These are phyloP conservation scores for Aspergillus amoenus DNA, from an alignment of 2,329 filamentous ascomycete species.

Conservation along the genomic window DNA sequence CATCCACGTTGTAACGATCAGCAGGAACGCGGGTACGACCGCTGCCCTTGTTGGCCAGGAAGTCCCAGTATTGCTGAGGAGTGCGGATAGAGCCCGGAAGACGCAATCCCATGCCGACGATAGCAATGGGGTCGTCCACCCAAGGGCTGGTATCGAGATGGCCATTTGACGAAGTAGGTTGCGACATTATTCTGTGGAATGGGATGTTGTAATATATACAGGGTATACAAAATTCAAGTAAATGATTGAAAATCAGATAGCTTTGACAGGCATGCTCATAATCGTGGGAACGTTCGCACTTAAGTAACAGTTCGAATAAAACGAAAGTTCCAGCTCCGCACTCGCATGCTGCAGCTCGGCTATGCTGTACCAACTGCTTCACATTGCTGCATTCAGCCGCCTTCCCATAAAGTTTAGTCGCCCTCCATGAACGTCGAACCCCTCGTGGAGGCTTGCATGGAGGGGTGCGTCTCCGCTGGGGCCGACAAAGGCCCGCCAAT, in stretches of 20 bases:
- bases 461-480: background rate
- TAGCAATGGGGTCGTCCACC: slow-evolving; percentile 10
- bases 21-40: slow-evolving; percentile 21
- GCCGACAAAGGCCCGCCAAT: background rate
- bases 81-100: slow-evolving; percentile 22
- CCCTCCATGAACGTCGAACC: background rate
- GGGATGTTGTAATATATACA: background rate
- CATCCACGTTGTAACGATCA: slow-evolving; percentile 25
- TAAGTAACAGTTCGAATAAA: background rate
- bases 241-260: background rate
- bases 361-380: background rate
- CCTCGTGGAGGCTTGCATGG: background rate
- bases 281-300: background rate
- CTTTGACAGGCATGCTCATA: background rate
- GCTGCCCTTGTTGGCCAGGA: slow-evolving; percentile 19
- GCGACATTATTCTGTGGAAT: background rate
- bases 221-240: background rate
- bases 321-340: background rate
- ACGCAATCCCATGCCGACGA: slow-evolving; percentile 12
- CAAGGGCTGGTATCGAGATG: background rate
- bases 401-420: background rate
- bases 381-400: background rate
- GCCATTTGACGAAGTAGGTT: background rate
- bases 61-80: slow-evolving; percentile 22
- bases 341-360: background rate